These are phyloP conservation scores for Sarocladiaceae sp. DNA, from an alignment of 2,329 filamentous ascomycete genomes.

Conservation along the genomic window DNA sequence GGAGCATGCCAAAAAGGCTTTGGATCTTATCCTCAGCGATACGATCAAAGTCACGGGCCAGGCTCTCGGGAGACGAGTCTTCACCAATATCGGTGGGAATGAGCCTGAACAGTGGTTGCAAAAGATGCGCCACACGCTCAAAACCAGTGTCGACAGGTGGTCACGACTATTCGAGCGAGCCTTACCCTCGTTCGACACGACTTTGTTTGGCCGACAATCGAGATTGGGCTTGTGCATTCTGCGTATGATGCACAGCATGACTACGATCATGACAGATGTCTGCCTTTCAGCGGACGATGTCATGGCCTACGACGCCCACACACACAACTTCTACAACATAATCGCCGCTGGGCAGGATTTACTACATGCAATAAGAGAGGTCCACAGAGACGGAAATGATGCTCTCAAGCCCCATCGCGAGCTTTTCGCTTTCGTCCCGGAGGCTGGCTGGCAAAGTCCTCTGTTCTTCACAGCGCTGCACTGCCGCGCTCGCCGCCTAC, in stretches of 20 bases:
- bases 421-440: not conserved
- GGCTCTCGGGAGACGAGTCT: not conserved
- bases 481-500: not conserved
- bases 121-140: not conserved
- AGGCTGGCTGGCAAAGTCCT: not conserved
- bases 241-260: slow-evolving; percentile 35
- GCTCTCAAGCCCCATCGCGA: not conserved
- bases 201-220: slow-evolving; percentile 20
- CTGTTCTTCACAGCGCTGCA: not conserved
- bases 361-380: not conserved
- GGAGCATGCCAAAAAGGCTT: not conserved
- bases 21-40: not conserved
- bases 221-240: slow-evolving; percentile 27
- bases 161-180: not conserved
- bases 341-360: slow-evolving; percentile 17
- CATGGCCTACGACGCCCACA: slow-evolving; percentile 30
- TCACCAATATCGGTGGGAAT: not conserved
- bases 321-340: slow-evolving; percentile 25
- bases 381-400: not conserved
- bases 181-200: slow-evolving; percentile 8
- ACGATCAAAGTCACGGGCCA: not conserved
- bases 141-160: not conserved
- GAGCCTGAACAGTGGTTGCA: not conserved
- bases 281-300: slow-evolving; percentile 28
- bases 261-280: slow-evolving; percentile 35